Evolutionary conservation across 345 rosid species (phyloP).

Genomic region (Populus ilicifolia): DNA sequence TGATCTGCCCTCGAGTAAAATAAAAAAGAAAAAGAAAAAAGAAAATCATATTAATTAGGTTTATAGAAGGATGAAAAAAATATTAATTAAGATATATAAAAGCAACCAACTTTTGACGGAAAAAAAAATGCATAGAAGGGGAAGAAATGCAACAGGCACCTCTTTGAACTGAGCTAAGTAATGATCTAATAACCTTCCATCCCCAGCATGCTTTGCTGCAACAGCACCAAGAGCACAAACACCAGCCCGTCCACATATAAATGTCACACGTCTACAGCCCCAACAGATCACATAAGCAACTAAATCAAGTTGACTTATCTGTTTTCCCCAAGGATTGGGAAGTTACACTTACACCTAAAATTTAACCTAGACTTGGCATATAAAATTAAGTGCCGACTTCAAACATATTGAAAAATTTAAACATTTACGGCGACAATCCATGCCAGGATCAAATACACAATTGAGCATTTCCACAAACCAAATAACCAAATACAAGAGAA

Average conservation of each 20-base stretch:
- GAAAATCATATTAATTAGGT: background rate
- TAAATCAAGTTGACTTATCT: background rate
- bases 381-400: background rate
- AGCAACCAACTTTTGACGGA: background rate
- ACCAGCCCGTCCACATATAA: slow-evolving; percentile 68
- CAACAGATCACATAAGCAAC: background rate
- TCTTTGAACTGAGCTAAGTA: slow-evolving; percentile 47
- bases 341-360: background rate
- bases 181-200: slow-evolving; percentile 34
- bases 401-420: background rate
- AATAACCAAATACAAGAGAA: too few relatives aligned
- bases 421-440: background rate
- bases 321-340: background rate
- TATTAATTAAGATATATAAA: background rate
- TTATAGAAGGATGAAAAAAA: too few relatives aligned
- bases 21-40: background rate
- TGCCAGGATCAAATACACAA: background rate
- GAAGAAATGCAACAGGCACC: slow-evolving; percentile 20
- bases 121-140: background rate
- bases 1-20: slow-evolving; percentile 37
- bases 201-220: slow-evolving; percentile 54
- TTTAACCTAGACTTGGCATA: too few relatives aligned
- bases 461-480: background rate
- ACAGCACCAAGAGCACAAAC: slow-evolving; percentile 74
- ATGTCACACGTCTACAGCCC: slow-evolving; percentile 44